These are phyloP conservation scores for Populus hybrid DNA, from an alignment of 441 rosid genomes.

Conservation along the genomic window DNA sequence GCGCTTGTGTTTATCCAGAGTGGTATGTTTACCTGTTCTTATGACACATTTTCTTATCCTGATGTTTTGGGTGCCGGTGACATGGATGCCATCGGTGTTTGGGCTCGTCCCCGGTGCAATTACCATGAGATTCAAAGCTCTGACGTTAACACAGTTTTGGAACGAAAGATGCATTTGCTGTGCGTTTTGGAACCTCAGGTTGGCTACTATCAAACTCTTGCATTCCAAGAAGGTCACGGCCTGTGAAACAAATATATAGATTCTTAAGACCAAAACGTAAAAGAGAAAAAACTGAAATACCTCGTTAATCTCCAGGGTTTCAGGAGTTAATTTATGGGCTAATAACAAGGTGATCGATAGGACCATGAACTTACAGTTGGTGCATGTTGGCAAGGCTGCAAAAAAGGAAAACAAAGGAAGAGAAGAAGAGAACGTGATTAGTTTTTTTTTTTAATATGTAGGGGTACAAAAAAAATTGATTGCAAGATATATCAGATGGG, in stretches of 20 bases:
- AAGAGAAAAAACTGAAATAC: neutral
- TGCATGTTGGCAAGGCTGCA: slow-evolving; percentile 75
- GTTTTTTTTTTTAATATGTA: neutral
- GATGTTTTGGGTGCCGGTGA: slow-evolving; percentile 57
- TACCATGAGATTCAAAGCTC: slow-evolving; percentile 46
- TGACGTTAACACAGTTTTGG: slow-evolving; percentile 51
- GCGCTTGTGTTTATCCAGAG: neutral
- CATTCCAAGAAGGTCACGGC: slow-evolving; percentile 67
- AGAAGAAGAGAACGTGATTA: neutral
- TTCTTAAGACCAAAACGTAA: neutral
- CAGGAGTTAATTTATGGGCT: neutral
- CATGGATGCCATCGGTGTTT: slow-evolving; percentile 94
- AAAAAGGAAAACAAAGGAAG: neutral
- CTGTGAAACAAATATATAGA: slow-evolving; percentile 27
- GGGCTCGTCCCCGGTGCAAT: slow-evolving; percentile 74
- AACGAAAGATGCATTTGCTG: slow-evolving; percentile 79
- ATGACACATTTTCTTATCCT: slow-evolving; percentile 53
- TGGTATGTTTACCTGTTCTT: slow-evolving; percentile 50
- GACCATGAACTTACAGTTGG: slow-evolving; percentile 62
- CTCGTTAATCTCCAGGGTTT: neutral
- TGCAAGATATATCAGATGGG: neutral
- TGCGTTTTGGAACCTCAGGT: slow-evolving; percentile 54
- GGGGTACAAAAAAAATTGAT: neutral
- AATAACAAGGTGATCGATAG: neutral
- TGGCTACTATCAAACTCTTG: slow-evolving; percentile 42